These are phyloP conservation scores for Penicillium taxi DNA, from an alignment of 495 filamentous ascomycete species.

Conservation along the genomic window DNA sequence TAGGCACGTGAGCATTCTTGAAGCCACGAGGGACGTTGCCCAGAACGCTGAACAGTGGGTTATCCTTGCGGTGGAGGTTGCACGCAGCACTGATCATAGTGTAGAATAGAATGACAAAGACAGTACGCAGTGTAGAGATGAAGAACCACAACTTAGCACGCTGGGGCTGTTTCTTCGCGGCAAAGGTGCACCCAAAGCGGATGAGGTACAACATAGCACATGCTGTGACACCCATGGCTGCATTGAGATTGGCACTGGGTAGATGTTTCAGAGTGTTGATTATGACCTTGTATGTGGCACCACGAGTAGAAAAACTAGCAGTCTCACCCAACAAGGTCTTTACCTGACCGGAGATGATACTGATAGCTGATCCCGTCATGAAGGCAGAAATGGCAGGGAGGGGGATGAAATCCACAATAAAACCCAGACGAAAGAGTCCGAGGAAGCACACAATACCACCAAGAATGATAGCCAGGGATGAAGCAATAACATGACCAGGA, in stretches of 20 bases:
- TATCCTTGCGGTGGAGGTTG: conserved; percentile 51
- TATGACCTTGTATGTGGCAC: conserved; percentile 72
- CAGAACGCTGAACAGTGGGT: conserved; percentile 57
- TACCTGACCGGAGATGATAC: conserved; percentile 84
- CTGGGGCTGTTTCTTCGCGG: conserved; percentile 61
- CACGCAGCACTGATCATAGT: conserved; percentile 84
- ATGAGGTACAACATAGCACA: conserved; percentile 78
- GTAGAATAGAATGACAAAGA: conserved; percentile 89
- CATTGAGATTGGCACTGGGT: conserved; percentile 59
- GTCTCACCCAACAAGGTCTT: conserved; percentile 77
- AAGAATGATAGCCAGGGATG: conserved; percentile 68
- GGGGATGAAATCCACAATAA: conserved; percentile 94
- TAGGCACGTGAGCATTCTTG: conserved; percentile 69
- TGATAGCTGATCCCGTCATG: conserved; percentile 96
- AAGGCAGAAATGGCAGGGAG: conserved; percentile 87
- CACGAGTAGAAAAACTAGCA: conserved; percentile 60
- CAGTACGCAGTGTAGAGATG: conserved; percentile 75
- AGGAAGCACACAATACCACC: conserved; percentile 77
- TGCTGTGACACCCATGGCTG: conserved; percentile 83
- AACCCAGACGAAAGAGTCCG: conserved; percentile 72
- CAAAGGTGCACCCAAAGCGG: conserved; percentile 56
- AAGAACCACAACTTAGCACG: conserved; percentile 79
- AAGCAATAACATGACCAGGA: conserved; percentile 57
- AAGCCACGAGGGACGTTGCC: conserved; percentile 77
- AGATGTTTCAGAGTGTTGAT: conserved; percentile 83